Evolutionary conservation across 805 yeast species (phyloP).

Genomic region (Candida pseudofarinosa): DNA sequence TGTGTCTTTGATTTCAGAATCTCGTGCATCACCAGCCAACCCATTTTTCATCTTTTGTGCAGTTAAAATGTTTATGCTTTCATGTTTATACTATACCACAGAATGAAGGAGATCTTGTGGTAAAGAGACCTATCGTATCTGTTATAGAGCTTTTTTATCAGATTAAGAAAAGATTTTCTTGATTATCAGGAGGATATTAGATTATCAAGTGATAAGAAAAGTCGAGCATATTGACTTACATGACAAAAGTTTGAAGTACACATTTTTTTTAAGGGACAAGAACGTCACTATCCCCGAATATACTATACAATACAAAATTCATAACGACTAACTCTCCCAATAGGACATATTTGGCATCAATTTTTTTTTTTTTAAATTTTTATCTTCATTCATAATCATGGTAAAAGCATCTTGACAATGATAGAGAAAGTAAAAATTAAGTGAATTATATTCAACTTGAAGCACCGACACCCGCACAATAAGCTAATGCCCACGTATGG

Average conservation of each 20-base stretch:
- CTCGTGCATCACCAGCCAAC: background rate
- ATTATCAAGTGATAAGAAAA: too few species aligned
- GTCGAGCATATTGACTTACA: too few species aligned
- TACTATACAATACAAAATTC: background rate
- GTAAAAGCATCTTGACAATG: background rate
- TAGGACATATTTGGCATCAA: background rate
- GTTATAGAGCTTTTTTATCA: too few species aligned
- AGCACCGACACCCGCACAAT: slow-evolving; percentile 11
- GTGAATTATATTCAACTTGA: background rate
- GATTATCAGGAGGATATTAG: too few species aligned
- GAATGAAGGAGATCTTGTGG: too few species aligned
- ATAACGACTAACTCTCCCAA: background rate
- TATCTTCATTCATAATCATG: too few species aligned
- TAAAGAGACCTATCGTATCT: too few species aligned
- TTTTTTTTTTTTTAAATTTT: too few species aligned
- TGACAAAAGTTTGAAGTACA: too few species aligned
- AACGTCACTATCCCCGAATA: background rate
- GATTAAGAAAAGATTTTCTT: too few species aligned
- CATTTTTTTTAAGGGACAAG: background rate
- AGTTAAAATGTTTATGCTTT: too few species aligned
- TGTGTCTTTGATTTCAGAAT: background rate
- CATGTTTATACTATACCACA: too few species aligned
- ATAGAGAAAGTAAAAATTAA: background rate
- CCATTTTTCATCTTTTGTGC: background rate
- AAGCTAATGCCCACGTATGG: slow-evolving; percentile 15